Evolutionary conservation across 2,329 filamentous ascomycete species (phyloP).

Genomic region (Fusarium marasasianum): DNA sequence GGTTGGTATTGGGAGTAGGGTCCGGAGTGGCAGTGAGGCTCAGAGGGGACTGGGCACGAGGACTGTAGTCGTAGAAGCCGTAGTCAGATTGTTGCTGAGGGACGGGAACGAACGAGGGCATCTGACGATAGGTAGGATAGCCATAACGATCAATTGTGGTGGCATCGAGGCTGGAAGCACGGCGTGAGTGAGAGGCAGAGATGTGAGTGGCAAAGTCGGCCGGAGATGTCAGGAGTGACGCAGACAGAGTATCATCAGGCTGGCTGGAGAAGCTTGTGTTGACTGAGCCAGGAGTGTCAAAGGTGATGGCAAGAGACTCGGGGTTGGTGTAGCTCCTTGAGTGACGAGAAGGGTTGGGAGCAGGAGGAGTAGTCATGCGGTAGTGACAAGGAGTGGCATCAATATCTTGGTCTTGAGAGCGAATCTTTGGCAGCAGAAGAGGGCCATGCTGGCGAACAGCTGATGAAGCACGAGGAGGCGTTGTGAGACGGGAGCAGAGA

Average conservation of each 20-base stretch:
- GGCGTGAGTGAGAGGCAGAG: constrained; percentile 52
- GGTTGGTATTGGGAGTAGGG: constrained; percentile 68
- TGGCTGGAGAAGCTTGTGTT: constrained; percentile 53
- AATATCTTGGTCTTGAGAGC: constrained; percentile 82
- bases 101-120: constrained; percentile 59
- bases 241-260: constrained; percentile 40
- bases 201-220: constrained; percentile 62
- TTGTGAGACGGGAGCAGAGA: constrained; percentile 73
- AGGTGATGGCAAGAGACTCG: constrained; percentile 58
- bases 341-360: constrained; percentile 54
- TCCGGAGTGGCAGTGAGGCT: constrained; percentile 55
- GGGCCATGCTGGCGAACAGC: constrained; percentile 83
- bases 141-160: constrained; percentile 74
- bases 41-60: constrained; percentile 58
- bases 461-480: constrained; percentile 71
- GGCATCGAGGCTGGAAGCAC: constrained; percentile 75
- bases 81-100: constrained; percentile 49
- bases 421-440: constrained; percentile 84
- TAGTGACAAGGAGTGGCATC: constrained; percentile 62
- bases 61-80: constrained; percentile 56
- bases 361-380: constrained; percentile 47
- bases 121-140: constrained; percentile 85
- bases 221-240: constrained; percentile 73
- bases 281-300: constrained; percentile 43
- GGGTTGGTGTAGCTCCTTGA: constrained; percentile 70